phyloP scores from a whole-genome alignment of 2,329 filamentous ascomycete species.

The Fusarium sp. region DNA sequence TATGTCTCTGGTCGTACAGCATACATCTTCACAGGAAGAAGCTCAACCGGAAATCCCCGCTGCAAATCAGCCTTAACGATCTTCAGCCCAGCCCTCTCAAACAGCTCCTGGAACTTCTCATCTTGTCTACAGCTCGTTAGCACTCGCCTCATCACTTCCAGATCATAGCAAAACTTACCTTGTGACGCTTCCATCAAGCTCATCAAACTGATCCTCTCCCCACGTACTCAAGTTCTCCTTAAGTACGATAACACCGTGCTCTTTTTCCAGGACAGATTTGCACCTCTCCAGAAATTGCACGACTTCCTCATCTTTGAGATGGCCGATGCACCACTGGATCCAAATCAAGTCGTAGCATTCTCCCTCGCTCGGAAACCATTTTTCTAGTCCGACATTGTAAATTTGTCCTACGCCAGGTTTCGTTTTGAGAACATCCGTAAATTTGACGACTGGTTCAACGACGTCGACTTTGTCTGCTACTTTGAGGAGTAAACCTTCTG shows the following conservation, averaged over 20 bases:
- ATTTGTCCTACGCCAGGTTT: slow-evolving; percentile 70
- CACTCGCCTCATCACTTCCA: rapidly evolving
- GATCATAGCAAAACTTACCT: slow-evolving; percentile 54
- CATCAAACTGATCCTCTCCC: slow-evolving; percentile 76
- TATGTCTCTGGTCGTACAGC: slow-evolving; percentile 69
- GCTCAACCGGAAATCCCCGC: slow-evolving; percentile 70
- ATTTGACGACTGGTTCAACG: slow-evolving; percentile 86
- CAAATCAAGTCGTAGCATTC: slow-evolving; percentile 82
- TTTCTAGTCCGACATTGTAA: slow-evolving; percentile 78
- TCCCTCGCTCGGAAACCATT: slow-evolving; percentile 66
- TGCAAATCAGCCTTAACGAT: slow-evolving; percentile 79
- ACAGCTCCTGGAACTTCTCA: slow-evolving; percentile 75
- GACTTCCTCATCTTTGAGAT: slow-evolving; percentile 81
- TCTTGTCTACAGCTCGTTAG: slow-evolving; percentile 60
- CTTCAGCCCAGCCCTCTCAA: slow-evolving; percentile 73
- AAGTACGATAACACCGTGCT: slow-evolving; percentile 49
- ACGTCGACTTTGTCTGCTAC: slow-evolving; percentile 80
- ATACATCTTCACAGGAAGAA: slow-evolving; percentile 83
- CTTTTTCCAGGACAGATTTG: slow-evolving; percentile 52
- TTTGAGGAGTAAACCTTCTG: slow-evolving; percentile 77
- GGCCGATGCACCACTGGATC: slow-evolving; percentile 90
- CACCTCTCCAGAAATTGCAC: slow-evolving; percentile 74
- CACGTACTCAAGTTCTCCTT: slow-evolving; percentile 76
- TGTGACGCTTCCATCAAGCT: slow-evolving; percentile 80
- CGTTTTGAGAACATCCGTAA: slow-evolving; percentile 72